Percentiles rank a stretch among this genome's conserved stretches.
These are phyloP conservation scores for Pichia phayaonensis DNA, from an alignment of 805 yeast species.

Conservation along the genomic window DNA sequence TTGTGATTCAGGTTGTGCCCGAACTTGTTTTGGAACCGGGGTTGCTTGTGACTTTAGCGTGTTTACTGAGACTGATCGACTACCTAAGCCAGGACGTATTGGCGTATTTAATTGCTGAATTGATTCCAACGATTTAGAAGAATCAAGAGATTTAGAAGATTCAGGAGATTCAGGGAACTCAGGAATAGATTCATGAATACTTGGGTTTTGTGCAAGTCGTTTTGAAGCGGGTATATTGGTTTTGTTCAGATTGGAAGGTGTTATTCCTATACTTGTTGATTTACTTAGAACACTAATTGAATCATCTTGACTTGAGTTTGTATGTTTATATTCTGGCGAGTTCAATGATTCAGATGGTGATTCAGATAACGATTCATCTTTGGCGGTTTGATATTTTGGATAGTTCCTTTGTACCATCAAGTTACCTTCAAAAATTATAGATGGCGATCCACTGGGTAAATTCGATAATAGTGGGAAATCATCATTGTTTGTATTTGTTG, in stretches of 20 bases:
- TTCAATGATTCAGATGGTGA: not conserved
- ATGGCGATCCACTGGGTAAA: not conserved
- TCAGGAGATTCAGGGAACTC: not conserved
- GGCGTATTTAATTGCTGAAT: not conserved
- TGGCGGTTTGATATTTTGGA: not conserved
- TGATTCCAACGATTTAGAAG: not conserved
- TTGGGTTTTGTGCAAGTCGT: not conserved
- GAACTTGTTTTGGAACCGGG: not conserved
- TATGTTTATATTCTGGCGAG: not conserved
- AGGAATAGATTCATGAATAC: not conserved
- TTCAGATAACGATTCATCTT: not conserved
- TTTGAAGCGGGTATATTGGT: not conserved
- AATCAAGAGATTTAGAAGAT: not conserved
- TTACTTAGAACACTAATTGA: not conserved
- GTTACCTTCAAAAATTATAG: not conserved
- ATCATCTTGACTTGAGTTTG: not conserved
- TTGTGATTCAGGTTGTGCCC: not conserved
- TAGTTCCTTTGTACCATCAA: not conserved
- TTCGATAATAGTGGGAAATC: not conserved
- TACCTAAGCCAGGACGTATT: not conserved
- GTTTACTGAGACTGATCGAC: not conserved
- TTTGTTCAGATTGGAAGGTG: not conserved
- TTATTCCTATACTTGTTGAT: not conserved
- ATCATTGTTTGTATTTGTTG: not conserved
- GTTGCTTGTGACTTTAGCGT: not conserved